phyloP scores from a whole-genome alignment of 306 rosid species.

The Lupinus albus region DNA sequence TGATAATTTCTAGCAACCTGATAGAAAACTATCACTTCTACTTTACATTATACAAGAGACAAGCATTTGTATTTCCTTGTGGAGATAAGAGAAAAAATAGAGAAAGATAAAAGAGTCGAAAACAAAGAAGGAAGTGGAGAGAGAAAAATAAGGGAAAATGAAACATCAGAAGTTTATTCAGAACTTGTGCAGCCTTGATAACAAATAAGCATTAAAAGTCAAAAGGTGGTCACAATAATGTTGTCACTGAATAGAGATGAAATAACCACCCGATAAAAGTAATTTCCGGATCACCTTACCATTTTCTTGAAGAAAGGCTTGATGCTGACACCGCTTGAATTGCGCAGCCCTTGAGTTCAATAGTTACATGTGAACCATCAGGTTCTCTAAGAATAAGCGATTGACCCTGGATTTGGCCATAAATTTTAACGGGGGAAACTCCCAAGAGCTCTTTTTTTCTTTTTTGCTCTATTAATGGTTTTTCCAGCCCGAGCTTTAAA shows the following conservation, averaged over 20 bases:
- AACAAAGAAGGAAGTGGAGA: not conserved
- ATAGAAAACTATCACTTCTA: constrained; percentile 16
- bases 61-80: not conserved
- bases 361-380: constrained; percentile 52
- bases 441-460: constrained; percentile 60
- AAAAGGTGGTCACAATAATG: not conserved
- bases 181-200: not conserved
- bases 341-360: constrained; percentile 67
- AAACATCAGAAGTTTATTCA: not conserved
- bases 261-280: not conserved
- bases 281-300: constrained; percentile 55
- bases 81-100: constrained; percentile 24
- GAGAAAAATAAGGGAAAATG: not conserved
- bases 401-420: constrained; percentile 64
- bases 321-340: constrained; percentile 85
- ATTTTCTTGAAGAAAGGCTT: constrained; percentile 71
- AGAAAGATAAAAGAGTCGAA: not conserved
- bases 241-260: too few relatives aligned
- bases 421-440: constrained; percentile 70
- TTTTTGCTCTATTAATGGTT: constrained; percentile 53
- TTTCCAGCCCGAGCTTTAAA: constrained; percentile 46
- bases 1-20: not conserved
- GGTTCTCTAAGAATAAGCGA: constrained; percentile 54
- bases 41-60: constrained; percentile 13
- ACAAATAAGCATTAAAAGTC: constrained; percentile 17